Conservation (phyloP, 2,329 filamentous ascomycete species). For the Celoporthe dispersa region DNA sequence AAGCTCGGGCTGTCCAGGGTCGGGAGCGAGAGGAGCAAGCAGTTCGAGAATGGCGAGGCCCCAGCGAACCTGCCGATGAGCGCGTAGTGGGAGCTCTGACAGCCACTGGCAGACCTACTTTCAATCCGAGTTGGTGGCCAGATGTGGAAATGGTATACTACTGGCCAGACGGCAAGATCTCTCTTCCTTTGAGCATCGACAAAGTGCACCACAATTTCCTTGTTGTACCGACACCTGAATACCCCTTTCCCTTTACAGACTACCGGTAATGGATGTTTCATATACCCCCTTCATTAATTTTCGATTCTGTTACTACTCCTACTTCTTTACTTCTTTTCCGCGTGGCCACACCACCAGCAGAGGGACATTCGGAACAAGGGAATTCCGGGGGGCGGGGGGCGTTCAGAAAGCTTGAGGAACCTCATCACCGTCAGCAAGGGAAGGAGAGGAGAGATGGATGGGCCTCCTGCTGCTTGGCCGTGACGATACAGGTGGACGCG, state of each 20-base stretch:
- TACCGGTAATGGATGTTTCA: constrained; percentile 13
- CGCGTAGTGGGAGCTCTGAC: constrained; percentile 32
- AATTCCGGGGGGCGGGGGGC: neutral
- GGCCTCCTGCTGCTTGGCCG: neutral
- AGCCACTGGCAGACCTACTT: neutral
- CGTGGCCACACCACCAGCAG: neutral
- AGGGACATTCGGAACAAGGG: neutral
- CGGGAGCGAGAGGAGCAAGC: constrained; percentile 37
- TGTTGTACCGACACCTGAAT: constrained; percentile 13
- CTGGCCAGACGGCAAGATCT: neutral
- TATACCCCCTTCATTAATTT: constrained; percentile 27
- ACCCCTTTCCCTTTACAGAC: constrained; percentile 16
- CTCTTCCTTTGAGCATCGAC: neutral
- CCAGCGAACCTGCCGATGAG: constrained; percentile 36
- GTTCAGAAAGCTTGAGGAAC: neutral
- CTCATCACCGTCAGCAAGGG: neutral
- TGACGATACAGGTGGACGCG: neutral
- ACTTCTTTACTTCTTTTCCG: too few species aligned
- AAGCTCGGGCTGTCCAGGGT: constrained; percentile 42
- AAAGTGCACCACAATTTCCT: neutral
- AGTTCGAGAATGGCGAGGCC: constrained; percentile 33
- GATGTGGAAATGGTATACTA: neutral
- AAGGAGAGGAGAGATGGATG: neutral
- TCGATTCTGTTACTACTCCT: neutral
- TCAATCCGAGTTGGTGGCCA: too few species aligned